A percentile compares a stretch with the other conserved stretches of the same genome.
phyloP scores from a whole-genome alignment of 2,329 filamentous ascomycete species.

The Monosporascus sp. region DNA sequence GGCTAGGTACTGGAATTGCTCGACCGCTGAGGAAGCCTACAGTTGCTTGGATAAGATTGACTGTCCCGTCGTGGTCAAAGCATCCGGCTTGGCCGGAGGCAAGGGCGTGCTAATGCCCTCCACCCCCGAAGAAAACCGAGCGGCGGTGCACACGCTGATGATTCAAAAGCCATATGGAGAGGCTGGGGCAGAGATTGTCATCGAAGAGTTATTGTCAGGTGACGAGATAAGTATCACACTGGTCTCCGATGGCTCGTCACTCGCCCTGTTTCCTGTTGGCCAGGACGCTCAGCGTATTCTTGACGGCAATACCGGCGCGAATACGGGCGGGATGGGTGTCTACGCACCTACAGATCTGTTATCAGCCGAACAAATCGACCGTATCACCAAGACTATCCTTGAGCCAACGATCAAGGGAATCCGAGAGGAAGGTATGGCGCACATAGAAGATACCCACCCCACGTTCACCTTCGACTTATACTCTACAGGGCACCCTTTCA shows the following conservation, averaged over 20 bases:
- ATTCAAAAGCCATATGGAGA: conserved; percentile 58
- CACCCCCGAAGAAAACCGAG: conserved; percentile 54
- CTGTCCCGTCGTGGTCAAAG: conserved; percentile 68
- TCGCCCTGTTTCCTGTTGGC: conserved; percentile 61
- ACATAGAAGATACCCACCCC: too few species aligned
- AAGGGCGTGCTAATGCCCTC: conserved; percentile 50
- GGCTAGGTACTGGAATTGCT: conserved; percentile 67
- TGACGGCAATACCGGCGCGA: conserved; percentile 64
- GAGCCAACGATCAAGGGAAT: conserved; percentile 62
- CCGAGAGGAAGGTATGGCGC: conserved; percentile 36
- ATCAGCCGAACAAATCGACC: conserved; percentile 44
- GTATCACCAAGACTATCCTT: conserved; percentile 55
- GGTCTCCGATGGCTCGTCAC: conserved; percentile 62
- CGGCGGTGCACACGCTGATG: conserved; percentile 65
- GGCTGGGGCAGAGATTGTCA: conserved; percentile 65
- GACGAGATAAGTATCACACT: conserved; percentile 66
- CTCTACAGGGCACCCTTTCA: conserved; percentile 33
- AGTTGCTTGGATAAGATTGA: conserved; percentile 56
- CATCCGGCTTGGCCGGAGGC: conserved; percentile 67
- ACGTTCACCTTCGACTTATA: too few species aligned
- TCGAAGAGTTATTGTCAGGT: conserved; percentile 67
- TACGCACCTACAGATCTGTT: conserved; percentile 62
- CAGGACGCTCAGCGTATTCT: conserved; percentile 70
- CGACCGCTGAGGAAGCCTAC: conserved; percentile 51
- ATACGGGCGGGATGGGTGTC: conserved; percentile 73